These are phyloP conservation scores for Capsicum rhomboideum DNA, from an alignment of 257 asterid species.

Conservation along the genomic window DNA sequence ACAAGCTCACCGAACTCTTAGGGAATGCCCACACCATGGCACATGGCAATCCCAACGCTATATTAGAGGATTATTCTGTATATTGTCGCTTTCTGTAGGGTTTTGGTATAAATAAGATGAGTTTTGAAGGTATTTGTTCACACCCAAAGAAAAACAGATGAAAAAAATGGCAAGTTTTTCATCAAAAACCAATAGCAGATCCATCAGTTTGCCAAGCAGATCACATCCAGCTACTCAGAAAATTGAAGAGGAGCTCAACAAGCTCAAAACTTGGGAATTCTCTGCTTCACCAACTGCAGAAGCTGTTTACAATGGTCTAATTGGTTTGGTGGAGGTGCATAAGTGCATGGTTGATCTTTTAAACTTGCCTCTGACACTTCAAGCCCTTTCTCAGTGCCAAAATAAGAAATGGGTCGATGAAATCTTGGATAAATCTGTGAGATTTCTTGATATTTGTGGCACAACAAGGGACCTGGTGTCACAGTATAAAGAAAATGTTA, in stretches of 20 bases:
- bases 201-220: slow-evolving; percentile 28
- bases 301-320: neutral
- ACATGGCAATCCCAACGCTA: slow-evolving; percentile 5
- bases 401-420: slow-evolving; percentile 8
- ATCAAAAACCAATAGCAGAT: slow-evolving; percentile 15
- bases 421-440: slow-evolving; percentile 3
- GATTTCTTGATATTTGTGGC: slow-evolving; percentile 10
- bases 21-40: slow-evolving; percentile 1
- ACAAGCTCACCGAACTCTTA: neutral
- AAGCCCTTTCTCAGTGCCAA: slow-evolving; percentile 7
- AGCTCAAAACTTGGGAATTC: slow-evolving; percentile 5
- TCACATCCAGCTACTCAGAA: slow-evolving; percentile 23
- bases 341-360: slow-evolving; percentile 2
- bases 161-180: slow-evolving; percentile 17
- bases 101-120: neutral
- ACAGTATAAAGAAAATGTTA: neutral
- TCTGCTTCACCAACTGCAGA: slow-evolving; percentile 2
- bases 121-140: neutral
- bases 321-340: slow-evolving; percentile 2
- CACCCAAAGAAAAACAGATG: neutral
- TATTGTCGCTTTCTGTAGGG: slow-evolving; percentile 3
- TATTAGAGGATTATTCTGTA: neutral
- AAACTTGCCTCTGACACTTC: slow-evolving; percentile 8
- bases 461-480: neutral
- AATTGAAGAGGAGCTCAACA: slow-evolving; percentile 19